These are phyloP conservation scores for Silene vulgaris DNA, from an alignment of 179 eudicot genomes.

Conservation along the genomic window DNA sequence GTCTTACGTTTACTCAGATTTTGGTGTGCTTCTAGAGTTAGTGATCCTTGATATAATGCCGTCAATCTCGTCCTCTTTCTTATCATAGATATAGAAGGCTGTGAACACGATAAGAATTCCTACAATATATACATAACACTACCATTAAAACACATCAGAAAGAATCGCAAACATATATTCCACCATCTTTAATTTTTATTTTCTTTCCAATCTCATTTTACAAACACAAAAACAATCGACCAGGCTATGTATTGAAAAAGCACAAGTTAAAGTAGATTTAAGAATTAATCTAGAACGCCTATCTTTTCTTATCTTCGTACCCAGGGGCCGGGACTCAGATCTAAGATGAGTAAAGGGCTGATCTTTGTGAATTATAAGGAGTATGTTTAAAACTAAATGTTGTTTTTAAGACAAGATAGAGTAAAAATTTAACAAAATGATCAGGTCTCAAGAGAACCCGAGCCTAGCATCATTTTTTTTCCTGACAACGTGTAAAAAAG, in stretches of 20 bases:
- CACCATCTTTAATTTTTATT: no score
- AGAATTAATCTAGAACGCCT: no score
- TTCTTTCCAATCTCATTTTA: no score
- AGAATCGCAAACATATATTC: background rate
- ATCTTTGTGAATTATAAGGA: no score
- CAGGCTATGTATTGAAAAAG: background rate
- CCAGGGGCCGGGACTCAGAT: no score
- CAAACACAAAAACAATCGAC: background rate
- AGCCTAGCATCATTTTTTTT: no score
- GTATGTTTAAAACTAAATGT: no score
- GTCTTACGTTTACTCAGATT: conserved; percentile 20
- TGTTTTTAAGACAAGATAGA: no score
- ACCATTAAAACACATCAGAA: conserved; percentile 4
- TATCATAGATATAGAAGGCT: conserved; percentile 64
- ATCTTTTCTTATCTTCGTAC: no score
- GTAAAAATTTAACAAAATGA: no score
- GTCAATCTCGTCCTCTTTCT: conserved; percentile 72
- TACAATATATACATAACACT: conserved; percentile 23
- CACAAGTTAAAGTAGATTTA: background rate
- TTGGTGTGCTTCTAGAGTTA: conserved; percentile 39
- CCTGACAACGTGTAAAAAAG: background rate
- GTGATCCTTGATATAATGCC: conserved; percentile 28
- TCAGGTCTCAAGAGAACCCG: no score
- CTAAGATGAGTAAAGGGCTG: no score
- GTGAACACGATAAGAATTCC: conserved; percentile 52